phyloP scores from a whole-genome alignment of 257 asterid species.

The Solanum microdontum region DNA sequence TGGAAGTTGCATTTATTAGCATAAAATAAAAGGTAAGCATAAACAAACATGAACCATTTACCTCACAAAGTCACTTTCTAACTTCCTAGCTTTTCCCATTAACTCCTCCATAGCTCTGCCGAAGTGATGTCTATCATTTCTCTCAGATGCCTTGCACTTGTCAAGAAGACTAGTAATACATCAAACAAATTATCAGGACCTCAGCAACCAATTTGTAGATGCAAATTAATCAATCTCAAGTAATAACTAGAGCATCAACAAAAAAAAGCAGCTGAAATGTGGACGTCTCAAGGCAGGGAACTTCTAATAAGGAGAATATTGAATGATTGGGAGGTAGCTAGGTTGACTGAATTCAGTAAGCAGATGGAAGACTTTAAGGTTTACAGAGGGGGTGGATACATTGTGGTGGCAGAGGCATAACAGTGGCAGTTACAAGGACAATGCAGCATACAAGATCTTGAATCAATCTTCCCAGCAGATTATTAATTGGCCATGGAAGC shows the following conservation, averaged over 20 bases:
- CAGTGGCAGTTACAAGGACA: background rate
- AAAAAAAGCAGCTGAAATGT: background rate
- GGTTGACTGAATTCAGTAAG: background rate
- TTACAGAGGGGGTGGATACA: background rate
- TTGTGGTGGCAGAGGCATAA: background rate
- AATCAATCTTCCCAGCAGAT: background rate
- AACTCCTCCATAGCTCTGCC: conserved; percentile 31
- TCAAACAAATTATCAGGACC: background rate
- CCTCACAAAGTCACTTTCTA: conserved; percentile 61
- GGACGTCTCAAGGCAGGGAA: background rate
- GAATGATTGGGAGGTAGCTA: background rate
- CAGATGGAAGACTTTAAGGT: background rate
- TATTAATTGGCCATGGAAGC: background rate
- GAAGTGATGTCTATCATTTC: conserved; percentile 19
- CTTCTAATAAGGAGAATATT: background rate
- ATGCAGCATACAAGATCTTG: background rate
- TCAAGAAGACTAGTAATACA: conserved; percentile 22
- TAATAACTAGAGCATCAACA: background rate
- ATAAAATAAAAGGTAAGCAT: background rate
- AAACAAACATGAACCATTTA: conserved; percentile 10
- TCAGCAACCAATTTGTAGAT: background rate
- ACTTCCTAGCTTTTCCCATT: conserved; percentile 40
- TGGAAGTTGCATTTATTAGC: background rate
- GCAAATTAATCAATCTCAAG: conserved; percentile 1
- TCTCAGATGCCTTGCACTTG: conserved; percentile 18